phyloP scores from a whole-genome alignment of 768 basidiomycete species.

The Suillus ampliporus region DNA sequence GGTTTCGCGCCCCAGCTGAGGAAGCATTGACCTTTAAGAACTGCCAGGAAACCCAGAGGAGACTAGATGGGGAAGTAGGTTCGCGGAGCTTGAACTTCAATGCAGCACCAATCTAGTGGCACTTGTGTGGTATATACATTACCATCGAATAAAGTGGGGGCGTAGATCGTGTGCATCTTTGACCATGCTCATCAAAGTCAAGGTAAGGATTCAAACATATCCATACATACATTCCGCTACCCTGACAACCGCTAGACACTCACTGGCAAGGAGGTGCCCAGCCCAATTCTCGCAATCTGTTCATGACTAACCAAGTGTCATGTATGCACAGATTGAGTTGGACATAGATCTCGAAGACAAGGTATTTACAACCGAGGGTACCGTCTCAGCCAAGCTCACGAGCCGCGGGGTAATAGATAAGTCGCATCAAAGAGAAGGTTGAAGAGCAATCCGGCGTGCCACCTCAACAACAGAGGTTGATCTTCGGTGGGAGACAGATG shows the following conservation, averaged over 20 bases:
- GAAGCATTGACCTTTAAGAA: not conserved
- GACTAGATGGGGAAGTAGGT: not conserved
- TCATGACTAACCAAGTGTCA: constrained; percentile 18
- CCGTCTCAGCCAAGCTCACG: constrained; percentile 2
- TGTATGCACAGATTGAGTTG: constrained; percentile 75
- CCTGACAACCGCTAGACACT: constrained; percentile 65
- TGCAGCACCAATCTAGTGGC: not conserved
- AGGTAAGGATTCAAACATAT: constrained; percentile 51
- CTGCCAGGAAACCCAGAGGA: too few species aligned
- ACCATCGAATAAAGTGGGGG: too few species aligned
- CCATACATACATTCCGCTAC: constrained; percentile 1
- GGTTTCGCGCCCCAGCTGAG: not conserved
- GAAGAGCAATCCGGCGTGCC: constrained; percentile 99
- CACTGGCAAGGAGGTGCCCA: constrained; percentile 91
- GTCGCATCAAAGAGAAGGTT: constrained; percentile 95
- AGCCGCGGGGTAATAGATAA: constrained; percentile 58
- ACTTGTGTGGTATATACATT: too few species aligned
- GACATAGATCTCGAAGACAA: constrained; percentile 94
- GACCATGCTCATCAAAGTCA: constrained; percentile 88
- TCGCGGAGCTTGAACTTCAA: not conserved
- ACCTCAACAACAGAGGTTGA: constrained; percentile 92
- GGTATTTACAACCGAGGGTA: constrained; percentile 43
- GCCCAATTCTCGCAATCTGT: constrained; percentile 8
- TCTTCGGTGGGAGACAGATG: constrained; percentile 94
- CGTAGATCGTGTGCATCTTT: not conserved